Base-by-base conservation (phyloP, 2,329 filamentous ascomycete genomes). In the Fusarium miscanthi region DNA sequence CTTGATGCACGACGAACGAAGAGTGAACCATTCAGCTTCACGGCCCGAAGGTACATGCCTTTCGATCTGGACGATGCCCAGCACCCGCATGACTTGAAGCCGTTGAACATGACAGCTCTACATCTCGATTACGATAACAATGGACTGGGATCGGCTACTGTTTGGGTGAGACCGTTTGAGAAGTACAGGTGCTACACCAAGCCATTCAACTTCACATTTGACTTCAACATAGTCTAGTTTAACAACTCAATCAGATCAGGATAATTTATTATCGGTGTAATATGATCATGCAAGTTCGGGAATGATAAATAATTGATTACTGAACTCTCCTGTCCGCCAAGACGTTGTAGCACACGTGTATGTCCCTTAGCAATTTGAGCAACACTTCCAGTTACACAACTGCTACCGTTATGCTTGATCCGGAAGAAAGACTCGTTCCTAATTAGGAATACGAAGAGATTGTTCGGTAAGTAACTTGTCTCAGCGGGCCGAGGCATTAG, bases 111-210 rank as follows among this genome's bases (percentile, higher is more conserved):
- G 69, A 71, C 69, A 1, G 53, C 63, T 2, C 1, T 71, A 7
- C 69, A 71, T 17, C 37, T 71, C 2, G 69, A 71, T 14, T 71
- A 71, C 8, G 62, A 71, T 5, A 71, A 35, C 4, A 71, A 71
- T 5, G 67, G 69, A 2, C 8, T 71, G 0, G 67, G 69, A 3
- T 63, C 57, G 3, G 69, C 69, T 16, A 68, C 69, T 1, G 63
- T 71, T 1, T 4, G 43, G 37, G 63, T 68, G 8, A 37, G 67
- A 2, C 69, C 63, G 1, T 71, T 71, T 57, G 69, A 71, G 57
- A 37, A 71, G 30, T 62, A 71, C 8, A 59, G 69, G 5, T 71
- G 69, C 17, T 63, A 71, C 1, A 54, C 59, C 0, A 59, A 51
- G 42, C 58, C 67, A 5, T 71, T 71, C 8, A 21, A 49, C 31